Evolutionary conservation across 768 basidiomycete species (phyloP).

Genomic region (Rhizopogon roseolus): DNA sequence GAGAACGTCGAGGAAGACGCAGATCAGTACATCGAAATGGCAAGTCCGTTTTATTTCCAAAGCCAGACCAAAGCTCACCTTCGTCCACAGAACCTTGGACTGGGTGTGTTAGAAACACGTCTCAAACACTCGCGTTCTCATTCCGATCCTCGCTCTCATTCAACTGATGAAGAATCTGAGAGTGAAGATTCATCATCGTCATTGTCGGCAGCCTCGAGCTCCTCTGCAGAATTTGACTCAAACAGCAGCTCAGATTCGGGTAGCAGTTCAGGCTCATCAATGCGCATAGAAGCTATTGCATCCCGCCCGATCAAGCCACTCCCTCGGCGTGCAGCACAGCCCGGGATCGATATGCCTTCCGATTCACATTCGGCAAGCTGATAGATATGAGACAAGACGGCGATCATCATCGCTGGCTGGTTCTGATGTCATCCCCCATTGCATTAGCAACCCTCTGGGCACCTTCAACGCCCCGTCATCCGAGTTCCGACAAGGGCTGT

Average conservation of each 20-base stretch:
- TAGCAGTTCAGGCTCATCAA: conserved; percentile 9
- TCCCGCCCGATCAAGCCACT: conserved; percentile 45
- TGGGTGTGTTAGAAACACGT: conserved; percentile 52
- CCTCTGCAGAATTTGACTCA: neutral
- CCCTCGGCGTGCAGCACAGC: conserved; percentile 30
- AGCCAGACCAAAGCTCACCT: neutral
- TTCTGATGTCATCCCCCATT: neutral
- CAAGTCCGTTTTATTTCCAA: conserved; percentile 17
- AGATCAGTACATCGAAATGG: conserved; percentile 64
- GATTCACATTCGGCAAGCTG: neutral
- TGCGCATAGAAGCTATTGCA: conserved; percentile 35
- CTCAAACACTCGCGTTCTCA: conserved; percentile 7
- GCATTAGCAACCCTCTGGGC: neutral
- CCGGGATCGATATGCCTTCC: conserved; percentile 28
- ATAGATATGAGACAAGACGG: neutral
- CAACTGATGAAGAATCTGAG: conserved; percentile 1
- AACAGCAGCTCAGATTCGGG: conserved; percentile 13
- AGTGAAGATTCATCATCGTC: neutral
- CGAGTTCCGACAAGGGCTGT: neutral
- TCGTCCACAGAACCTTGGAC: conserved; percentile 50
- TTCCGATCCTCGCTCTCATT: neutral
- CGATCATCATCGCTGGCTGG: no score
- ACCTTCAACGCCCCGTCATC: neutral
- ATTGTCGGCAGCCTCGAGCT: conserved; percentile 1
- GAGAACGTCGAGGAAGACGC: conserved; percentile 51